Evolutionary conservation across 257 asterid species (phyloP), one percentile per base, ranked within the genome.

Genomic region (Anisodus tanguticus): DNA sequence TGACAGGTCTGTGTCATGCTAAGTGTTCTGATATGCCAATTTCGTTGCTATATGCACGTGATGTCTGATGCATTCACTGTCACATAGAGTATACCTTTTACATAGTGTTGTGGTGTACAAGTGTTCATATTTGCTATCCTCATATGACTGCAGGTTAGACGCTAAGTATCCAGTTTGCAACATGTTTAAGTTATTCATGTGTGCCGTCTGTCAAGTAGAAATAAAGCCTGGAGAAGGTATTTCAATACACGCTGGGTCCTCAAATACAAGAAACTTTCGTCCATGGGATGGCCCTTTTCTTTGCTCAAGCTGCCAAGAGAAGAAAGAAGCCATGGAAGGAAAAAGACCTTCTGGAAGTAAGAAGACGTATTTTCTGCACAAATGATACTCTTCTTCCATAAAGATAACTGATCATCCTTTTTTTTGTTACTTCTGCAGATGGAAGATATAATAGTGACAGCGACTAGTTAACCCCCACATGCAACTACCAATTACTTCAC

Each of bases 291-390:
- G 98, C 9, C 98, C 98, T 66, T 91, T 92, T 84, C 94, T 94
- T 80, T 94, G 98, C 90, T 47, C 83, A 19, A 91, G 94, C 89
- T 94, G 97, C 89, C 95, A 94, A 84, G 90, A 84, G 35, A 94
- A 94, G 91, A 93, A 89, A 88, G 94, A 93, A 77, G 93, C 97
- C 88, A 94, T 94, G 98, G 98, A 94, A 91, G 98, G 95, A 86
- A 91, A 79, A 90, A 84, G 88, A 88, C 88, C 88, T 83, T 88
- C 91, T 22, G 92, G 95, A 91, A 96, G 97, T 94, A 82, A 87
- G 45, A 45, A 66, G 66, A 67, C 45, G 71, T 22, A 77, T 71
- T 41, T 26, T 15, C 66, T 37, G 71, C 76, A 55, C 26, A 55
- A 16, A 54, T 10, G n/a, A 13, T 83, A 22, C 39, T 8, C 41